Evolutionary conservation across 139 green algal genomes (phyloP), one percentile per base, ranked within the genome.

Genomic region (Ettlia oleoabundans): DNA sequence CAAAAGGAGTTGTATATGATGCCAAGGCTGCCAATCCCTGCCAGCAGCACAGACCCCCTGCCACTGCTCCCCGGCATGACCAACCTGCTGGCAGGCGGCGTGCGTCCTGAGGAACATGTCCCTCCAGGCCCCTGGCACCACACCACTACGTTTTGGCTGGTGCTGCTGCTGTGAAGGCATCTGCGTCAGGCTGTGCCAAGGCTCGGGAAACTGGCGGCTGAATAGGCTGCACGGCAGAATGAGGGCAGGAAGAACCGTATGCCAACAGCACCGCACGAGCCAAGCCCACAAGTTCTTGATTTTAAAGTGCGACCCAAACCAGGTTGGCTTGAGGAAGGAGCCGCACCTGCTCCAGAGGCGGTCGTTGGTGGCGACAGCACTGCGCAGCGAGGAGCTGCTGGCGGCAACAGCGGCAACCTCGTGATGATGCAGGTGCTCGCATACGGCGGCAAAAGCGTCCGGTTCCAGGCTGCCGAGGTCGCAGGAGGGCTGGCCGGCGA

Each of bases 151-250:
- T 58, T 58, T 10, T 15, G 10, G 30, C 30, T 78, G 47, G 0
- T 4, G 13, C 65, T 47, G 21, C 65, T 51, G 65, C 65, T 38
- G 65, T 33, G 15, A 35, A 0, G 4, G n/a, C 58, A 51, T 28
- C 28, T 66, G 47, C 22, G 71, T 78, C 19, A 78, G 51, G 33
- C 71, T 47, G 47, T 43, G 51, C 71, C 71, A 78, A 24, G 71
- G 71, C 71, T 66, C n/a, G 4, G 71, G 71, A 32, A 78, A 78
- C 51, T 78, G 71, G 51, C 52, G 71, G 51, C 53, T 65, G 51
- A 51, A 78, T 1, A 78, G 71, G 55, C 55, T n/a, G 47, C 47
- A 58, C 15, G 10, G n/a, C n/a, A n/a, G n/a, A n/a, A n/a, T n/a
- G n/a, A n/a, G n/a, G n/a, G n/a, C n/a, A n/a, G n/a, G n/a, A n/a